Percentiles rank a stretch among this genome's conserved stretches.
phyloP scores from a whole-genome alignment of 139 green algal species.

The Chlorella vulgaris region DNA sequence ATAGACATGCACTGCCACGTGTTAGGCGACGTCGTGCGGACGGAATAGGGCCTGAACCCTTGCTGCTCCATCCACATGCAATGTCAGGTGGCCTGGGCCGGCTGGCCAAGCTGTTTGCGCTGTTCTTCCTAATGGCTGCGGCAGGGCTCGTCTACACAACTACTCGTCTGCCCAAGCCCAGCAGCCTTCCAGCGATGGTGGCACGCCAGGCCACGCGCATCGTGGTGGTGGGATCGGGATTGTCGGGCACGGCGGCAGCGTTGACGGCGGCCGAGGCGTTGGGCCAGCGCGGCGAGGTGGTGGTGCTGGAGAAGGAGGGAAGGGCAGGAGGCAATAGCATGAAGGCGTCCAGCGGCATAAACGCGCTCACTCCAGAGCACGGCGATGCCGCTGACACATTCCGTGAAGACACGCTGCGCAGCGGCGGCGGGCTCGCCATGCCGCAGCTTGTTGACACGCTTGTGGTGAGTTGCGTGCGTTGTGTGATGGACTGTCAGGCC shows the following conservation, averaged over 20 bases:
- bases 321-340: constrained; percentile 73
- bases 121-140: not conserved
- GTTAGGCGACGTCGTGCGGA: no score
- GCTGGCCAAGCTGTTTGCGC: not conserved
- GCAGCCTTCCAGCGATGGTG: not conserved
- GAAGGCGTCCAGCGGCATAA: constrained; percentile 79
- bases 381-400: constrained; percentile 52
- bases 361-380: constrained; percentile 51
- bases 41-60: not conserved
- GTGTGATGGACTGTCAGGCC: not conserved
- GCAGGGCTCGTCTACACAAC: not conserved
- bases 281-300: constrained; percentile 27
- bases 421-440: constrained; percentile 61
- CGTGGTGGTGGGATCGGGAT: constrained; percentile 65
- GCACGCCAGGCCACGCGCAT: constrained; percentile 18
- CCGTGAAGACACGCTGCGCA: constrained; percentile 51
- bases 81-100: constrained; percentile 5
- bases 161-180: not conserved
- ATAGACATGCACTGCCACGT: no score
- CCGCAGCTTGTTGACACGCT: constrained; percentile 59
- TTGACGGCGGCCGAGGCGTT: constrained; percentile 32
- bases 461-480: constrained; percentile 39
- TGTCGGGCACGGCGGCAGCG: constrained; percentile 63
- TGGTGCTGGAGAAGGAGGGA: constrained; percentile 74
- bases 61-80: not conserved